phyloP scores from a whole-genome alignment of 106 monocot genomes.

The Acorus calamus region DNA sequence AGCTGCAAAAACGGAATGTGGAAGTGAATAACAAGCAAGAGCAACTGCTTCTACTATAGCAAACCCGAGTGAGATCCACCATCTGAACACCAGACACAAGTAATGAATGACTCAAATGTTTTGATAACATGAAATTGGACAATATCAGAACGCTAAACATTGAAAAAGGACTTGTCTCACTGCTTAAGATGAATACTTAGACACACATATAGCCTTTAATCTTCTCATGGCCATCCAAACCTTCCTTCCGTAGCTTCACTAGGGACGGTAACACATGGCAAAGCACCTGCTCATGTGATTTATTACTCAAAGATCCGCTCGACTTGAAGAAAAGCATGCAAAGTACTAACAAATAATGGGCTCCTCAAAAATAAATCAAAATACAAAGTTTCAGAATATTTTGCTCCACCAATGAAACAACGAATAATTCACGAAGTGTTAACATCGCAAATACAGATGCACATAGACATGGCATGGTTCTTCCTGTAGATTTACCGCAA shows the following conservation, averaged over 20 bases:
- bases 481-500: too few species aligned
- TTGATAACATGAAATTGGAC: constrained; percentile 1
- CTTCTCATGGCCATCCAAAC: constrained; percentile 99
- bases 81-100: constrained; percentile 37
- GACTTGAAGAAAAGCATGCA: too few species aligned
- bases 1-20: constrained; percentile 88
- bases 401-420: too few species aligned
- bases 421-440: too few species aligned
- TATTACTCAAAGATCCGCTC: background rate
- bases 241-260: constrained; percentile 90
- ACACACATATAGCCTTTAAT: constrained; percentile 99
- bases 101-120: background rate
- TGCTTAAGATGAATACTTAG: constrained; percentile 53
- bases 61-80: constrained; percentile 92
- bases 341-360: too few species aligned
- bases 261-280: constrained; percentile 86
- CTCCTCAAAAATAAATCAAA: too few species aligned
- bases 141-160: background rate
- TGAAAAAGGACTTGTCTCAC: constrained; percentile 37
- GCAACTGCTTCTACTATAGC: constrained; percentile 68
- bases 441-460: too few species aligned
- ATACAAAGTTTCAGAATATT: too few species aligned
- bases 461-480: too few species aligned
- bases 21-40: constrained; percentile 79
- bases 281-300: constrained; percentile 46